These are phyloP conservation scores for Saccharomyces hybrid DNA, from an alignment of 1,139 yeast genomes.

Conservation along the genomic window DNA sequence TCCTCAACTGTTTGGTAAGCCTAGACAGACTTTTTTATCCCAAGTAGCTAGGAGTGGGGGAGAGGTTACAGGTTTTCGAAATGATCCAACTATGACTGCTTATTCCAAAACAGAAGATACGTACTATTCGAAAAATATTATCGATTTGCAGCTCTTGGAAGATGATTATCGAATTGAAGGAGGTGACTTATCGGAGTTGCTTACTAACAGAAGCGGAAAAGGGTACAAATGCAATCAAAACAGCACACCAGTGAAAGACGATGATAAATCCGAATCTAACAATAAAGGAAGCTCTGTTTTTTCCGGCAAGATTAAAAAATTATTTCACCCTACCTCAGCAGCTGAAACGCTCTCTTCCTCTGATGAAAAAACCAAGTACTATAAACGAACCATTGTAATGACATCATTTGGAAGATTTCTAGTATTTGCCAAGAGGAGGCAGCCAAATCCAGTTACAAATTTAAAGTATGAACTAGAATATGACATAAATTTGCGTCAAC, in stretches of 20 bases:
- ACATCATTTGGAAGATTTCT: slow-evolving; percentile 28
- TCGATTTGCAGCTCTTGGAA: slow-evolving; percentile 12
- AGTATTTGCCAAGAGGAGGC: slow-evolving; percentile 21
- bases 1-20: slow-evolving; percentile 41
- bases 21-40: slow-evolving; percentile 29
- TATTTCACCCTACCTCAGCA: slow-evolving; percentile 21
- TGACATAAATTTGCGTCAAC: slow-evolving; percentile 25
- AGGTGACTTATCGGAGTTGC: slow-evolving; percentile 1
- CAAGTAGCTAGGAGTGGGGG: slow-evolving; percentile 58
- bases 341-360: slow-evolving; percentile 12
- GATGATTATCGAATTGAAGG: slow-evolving; percentile 9
- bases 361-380: slow-evolving; percentile 15
- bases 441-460: slow-evolving; percentile 10
- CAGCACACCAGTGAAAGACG: not conserved
- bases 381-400: slow-evolving; percentile 19
- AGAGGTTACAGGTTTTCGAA: slow-evolving; percentile 34
- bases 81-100: slow-evolving; percentile 21
- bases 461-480: slow-evolving; percentile 17
- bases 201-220: slow-evolving; percentile 2
- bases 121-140: slow-evolving; percentile 14
- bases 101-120: slow-evolving; percentile 15
- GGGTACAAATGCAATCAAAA: slow-evolving; percentile 3
- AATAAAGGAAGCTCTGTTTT: slow-evolving; percentile 14
- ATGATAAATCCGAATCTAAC: slow-evolving; percentile 3
- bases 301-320: slow-evolving; percentile 23